Conservation (phyloP, 2,329 filamentous ascomycete species). For the Alternaria consortialis region DNA sequence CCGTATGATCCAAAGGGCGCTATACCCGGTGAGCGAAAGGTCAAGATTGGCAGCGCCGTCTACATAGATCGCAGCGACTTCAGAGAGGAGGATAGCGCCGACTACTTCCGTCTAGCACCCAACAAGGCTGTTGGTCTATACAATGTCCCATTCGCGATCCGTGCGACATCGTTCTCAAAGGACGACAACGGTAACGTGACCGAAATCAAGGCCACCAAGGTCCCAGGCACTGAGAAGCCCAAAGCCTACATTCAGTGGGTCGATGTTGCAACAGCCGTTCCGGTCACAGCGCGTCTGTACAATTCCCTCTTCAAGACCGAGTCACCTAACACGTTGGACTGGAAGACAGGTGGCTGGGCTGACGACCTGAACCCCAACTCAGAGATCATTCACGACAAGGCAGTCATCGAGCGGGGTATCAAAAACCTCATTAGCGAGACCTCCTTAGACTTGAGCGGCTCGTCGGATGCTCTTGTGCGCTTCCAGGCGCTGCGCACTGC, state of each 20-base stretch:
- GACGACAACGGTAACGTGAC: constrained; percentile 72
- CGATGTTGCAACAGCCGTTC: constrained; percentile 69
- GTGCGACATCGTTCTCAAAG: constrained; percentile 72
- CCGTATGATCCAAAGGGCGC: constrained; percentile 80
- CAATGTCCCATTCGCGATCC: constrained; percentile 74
- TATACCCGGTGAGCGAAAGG: constrained; percentile 67
- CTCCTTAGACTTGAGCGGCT: constrained; percentile 42
- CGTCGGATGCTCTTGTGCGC: constrained; percentile 65
- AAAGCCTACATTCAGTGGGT: constrained; percentile 86
- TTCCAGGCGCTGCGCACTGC: constrained; percentile 93
- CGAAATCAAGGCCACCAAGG: constrained; percentile 72
- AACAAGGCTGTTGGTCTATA: constrained; percentile 78
- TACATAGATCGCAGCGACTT: constrained; percentile 88
- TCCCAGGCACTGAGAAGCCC: constrained; percentile 74
- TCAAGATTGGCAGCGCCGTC: constrained; percentile 77
- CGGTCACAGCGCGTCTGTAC: constrained; percentile 75
- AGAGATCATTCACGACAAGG: constrained; percentile 79
- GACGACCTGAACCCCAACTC: constrained; percentile 85
- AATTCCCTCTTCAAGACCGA: constrained; percentile 87
- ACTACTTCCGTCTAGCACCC: constrained; percentile 81
- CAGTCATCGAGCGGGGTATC: constrained; percentile 84
- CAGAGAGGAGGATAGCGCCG: constrained; percentile 73
- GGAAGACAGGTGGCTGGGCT: constrained; percentile 78
- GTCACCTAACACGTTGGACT: constrained; percentile 75
- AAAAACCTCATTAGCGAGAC: constrained; percentile 75